A percentile compares a stretch with the other conserved stretches of the same genome.
Conservation (phyloP, 805 yeast genomes). For the Kluyveromyces aestuarii region DNA sequence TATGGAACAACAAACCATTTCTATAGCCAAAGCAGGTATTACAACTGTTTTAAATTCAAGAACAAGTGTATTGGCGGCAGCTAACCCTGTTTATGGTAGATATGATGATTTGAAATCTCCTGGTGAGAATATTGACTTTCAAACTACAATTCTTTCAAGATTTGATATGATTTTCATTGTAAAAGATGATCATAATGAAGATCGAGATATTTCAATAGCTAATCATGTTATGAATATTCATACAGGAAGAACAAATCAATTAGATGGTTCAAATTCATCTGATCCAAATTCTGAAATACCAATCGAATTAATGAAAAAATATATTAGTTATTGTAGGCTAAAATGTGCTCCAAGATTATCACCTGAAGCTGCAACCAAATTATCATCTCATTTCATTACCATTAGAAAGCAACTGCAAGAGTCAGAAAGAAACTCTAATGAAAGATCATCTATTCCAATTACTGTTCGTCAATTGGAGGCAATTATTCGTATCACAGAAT, state of each 20-base stretch:
- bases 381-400: constrained; percentile 86
- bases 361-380: constrained; percentile 79
- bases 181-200: constrained; percentile 86
- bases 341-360: constrained; percentile 91
- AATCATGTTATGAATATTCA: constrained; percentile 92
- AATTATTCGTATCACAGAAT: constrained; percentile 88
- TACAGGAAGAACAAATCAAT: constrained; percentile 53
- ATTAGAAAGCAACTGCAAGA: constrained; percentile 77
- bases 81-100: constrained; percentile 94
- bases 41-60: constrained; percentile 94
- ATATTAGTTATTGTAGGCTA: constrained; percentile 80
- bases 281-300: constrained; percentile 69
- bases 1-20: constrained; percentile 98
- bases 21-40: constrained; percentile 98
- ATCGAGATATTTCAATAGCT: constrained; percentile 82
- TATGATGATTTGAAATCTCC: constrained; percentile 95
- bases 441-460: constrained; percentile 91
- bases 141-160: constrained; percentile 91
- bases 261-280: constrained; percentile 41
- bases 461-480: constrained; percentile 98
- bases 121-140: constrained; percentile 97
- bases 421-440: constrained; percentile 73
- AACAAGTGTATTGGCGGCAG: constrained; percentile 95
- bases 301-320: constrained; percentile 82
- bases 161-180: constrained; percentile 98